These are phyloP conservation scores for Grosmannia serpens DNA, from an alignment of 2,329 filamentous ascomycete genomes.

Conservation along the genomic window DNA sequence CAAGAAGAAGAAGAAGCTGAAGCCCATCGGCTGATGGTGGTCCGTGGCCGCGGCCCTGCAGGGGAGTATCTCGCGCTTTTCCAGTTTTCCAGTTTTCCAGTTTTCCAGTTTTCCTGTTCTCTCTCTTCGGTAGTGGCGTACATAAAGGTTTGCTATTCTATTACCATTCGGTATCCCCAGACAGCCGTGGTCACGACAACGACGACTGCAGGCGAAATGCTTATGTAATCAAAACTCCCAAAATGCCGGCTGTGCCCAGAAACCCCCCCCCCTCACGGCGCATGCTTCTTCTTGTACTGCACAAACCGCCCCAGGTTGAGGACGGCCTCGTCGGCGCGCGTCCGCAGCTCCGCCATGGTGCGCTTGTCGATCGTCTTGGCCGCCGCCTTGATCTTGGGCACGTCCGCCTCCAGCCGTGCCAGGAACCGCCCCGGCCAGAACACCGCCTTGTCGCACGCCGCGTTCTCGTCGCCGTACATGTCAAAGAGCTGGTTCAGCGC, in stretches of 20 bases:
- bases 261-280: not conserved
- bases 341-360: constrained; percentile 41
- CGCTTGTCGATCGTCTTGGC: constrained; percentile 52
- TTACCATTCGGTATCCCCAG: too few species aligned
- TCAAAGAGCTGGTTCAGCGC: constrained; percentile 57
- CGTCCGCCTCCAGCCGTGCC: constrained; percentile 41
- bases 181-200: too few species aligned
- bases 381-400: constrained; percentile 43
- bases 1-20: constrained; percentile 58
- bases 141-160: too few species aligned
- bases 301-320: constrained; percentile 52
- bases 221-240: not conserved
- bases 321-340: constrained; percentile 47
- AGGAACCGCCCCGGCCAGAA: constrained; percentile 54
- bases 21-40: constrained; percentile 41
- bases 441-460: constrained; percentile 46
- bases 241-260: not conserved
- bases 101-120: not conserved
- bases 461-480: constrained; percentile 51
- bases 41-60: not conserved
- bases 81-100: not conserved
- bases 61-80: not conserved
- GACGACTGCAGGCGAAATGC: too few species aligned
- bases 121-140: too few species aligned
- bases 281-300: constrained; percentile 51